Evolutionary conservation across 2,329 filamentous ascomycete genomes (phyloP), one percentile per base, ranked within the genome.

Genomic region (Colletotrichum cordylinicola): DNA sequence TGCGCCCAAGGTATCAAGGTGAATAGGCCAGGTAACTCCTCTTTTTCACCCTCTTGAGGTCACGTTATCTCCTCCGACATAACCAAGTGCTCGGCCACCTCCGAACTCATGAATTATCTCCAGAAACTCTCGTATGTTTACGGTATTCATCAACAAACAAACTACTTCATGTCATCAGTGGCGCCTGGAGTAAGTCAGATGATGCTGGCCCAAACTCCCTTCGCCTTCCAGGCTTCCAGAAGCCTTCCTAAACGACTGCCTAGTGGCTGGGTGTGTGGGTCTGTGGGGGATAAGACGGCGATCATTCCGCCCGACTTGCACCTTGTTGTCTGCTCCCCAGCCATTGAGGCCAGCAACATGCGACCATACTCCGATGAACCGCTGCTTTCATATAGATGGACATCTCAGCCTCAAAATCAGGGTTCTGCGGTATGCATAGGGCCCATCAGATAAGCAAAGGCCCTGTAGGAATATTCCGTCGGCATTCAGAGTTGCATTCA

Each of bases 181-280:
- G 67, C 6, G 24, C 16, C 15, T 15, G 6, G 2, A 27, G 4
- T 2, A 6, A n/a, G 70, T 75, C 70, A 68, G n/a, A 16, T 68
- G 70, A 48, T 18, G 6, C 43, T 48, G 37, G 27, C 2, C 33
- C 13, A 16, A 18, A 16, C 37, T 37, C 61, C 60, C 24, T 56
- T 62, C 60, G n/a, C 16, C 27, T 76, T 76, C 74, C 68, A 67
- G 74, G 74, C 27, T 76, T 76, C 74, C 68, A 67, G 74, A 76
- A 76, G 74, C 29, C 70, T 76, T 73, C 74, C 70, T 16, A 74
- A 68, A 60, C 58, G 74, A 64, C 21, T 74, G 74, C 74, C 70
- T 73, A 12, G 29, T 18, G 58, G 58, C 39, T 64, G 56, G 39
- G 48, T 0, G 1, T 4, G 29, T 52, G 67, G 67, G 68, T 33